Evolutionary conservation across 2,329 filamentous ascomycete genomes (phyloP).

Genomic region (Diplodia sapinea): DNA sequence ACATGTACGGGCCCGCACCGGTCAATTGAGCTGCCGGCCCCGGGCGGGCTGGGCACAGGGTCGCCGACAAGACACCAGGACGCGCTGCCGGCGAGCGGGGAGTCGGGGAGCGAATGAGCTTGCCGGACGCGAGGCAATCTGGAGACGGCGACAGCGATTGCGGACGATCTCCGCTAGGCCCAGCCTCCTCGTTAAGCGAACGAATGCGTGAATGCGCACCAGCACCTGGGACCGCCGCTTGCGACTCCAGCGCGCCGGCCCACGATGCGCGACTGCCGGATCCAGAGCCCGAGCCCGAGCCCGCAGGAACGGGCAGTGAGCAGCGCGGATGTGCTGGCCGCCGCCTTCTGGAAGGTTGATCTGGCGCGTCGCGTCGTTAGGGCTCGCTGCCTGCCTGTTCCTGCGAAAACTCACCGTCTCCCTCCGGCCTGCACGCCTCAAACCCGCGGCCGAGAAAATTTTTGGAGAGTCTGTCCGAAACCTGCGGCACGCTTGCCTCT

Average conservation of each 20-base stretch:
- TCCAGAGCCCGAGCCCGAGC: not conserved
- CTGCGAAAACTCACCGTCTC: slow-evolving; percentile 3
- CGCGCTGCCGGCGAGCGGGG: slow-evolving; percentile 11
- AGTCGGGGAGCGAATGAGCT: slow-evolving; percentile 14
- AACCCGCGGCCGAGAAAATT: slow-evolving; percentile 3
- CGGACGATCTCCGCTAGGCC: slow-evolving; percentile 9
- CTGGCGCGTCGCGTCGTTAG: slow-evolving; percentile 20
- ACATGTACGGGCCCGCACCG: slow-evolving; percentile 24
- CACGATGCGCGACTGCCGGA: slow-evolving; percentile 15
- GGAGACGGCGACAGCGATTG: not conserved
- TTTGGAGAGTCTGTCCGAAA: slow-evolving; percentile 2
- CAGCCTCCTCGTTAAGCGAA: slow-evolving; percentile 14
- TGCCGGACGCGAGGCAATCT: not conserved
- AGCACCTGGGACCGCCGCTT: not conserved
- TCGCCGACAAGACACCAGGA: slow-evolving; percentile 16
- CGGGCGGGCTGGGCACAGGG: slow-evolving; percentile 16
- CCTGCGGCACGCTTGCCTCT: slow-evolving; percentile 5
- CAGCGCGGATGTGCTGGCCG: not conserved
- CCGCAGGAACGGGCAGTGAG: slow-evolving; percentile 13
- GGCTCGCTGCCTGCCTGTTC: slow-evolving; percentile 9
- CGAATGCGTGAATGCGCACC: slow-evolving; percentile 21
- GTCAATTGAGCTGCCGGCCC: slow-evolving; percentile 22
- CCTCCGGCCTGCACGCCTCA: not conserved
- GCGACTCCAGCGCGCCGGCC: slow-evolving; percentile 6
- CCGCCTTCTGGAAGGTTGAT: slow-evolving; percentile 23